Evolutionary conservation across 176 grass and related monocot genomes (phyloP), one percentile per base, ranked within the genome.

Genomic region (Phoenix roebelenii): DNA sequence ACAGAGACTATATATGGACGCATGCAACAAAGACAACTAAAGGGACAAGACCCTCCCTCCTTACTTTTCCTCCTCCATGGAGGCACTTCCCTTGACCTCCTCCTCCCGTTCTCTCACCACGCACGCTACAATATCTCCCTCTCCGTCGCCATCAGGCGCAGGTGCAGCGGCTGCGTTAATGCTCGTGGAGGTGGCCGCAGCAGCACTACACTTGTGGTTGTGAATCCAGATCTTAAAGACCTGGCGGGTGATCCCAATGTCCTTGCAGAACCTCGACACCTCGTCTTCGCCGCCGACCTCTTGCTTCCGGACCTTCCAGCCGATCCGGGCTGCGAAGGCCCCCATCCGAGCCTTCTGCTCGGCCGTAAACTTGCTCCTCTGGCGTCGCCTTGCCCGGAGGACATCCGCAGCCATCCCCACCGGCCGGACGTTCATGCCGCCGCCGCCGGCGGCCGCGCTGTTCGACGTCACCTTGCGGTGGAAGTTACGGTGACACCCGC

Each of bases 201-300:
- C 70, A 25, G 26, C 4, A 16, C 28, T 18, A 18, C 30, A 58
- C 83, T 95, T 95, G 76, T 95, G 90, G 67, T 95, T 95, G 80
- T 95, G 90, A 83, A 95, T 89, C 90, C 90, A 95, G 15, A 89
- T 83, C 85, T 95, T 95, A 74, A 95, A 95, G 1, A 86, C 85
- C 74, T 89, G 85, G 60, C 90, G 77, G 23, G 56, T 57, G 20
- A 95, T 86, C 25, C 83, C 90, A 74, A 95, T 86, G 70, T 95
- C 85, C 29, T 76, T 70, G 72, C 90, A 95, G 74, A 95, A 95
- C 53, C 70, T 72, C 16, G 73, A 70, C 35, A 95, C 90, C 65
- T 89, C 90, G 65, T 89, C 85, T 52, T 86, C 90, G 23, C 72
- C 73, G 4, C 82, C 85, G 9, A 61, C 79, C 75, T 85, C 89